Percentiles rank a stretch among this genome's conserved stretches.
phyloP scores from a whole-genome alignment of 805 yeast species.

The Ogataea salicorniae region DNA sequence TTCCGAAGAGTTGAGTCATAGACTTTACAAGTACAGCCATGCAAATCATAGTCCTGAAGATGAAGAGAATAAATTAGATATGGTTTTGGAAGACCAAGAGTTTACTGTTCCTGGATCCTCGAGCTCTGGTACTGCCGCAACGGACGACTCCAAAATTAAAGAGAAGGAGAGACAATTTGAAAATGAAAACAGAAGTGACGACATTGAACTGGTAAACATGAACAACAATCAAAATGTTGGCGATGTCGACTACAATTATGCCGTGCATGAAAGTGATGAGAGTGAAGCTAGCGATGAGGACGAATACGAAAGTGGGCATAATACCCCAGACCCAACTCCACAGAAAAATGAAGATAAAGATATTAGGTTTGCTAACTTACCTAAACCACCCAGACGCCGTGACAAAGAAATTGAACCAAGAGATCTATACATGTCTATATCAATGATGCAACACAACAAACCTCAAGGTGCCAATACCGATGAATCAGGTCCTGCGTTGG shows the following conservation, averaged over 20 bases:
- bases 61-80: conserved; percentile 13
- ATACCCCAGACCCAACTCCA: background rate
- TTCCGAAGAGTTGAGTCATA: conserved; percentile 24
- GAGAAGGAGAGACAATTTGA: conserved; percentile 1
- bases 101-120: conserved; percentile 13
- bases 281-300: conserved; percentile 18
- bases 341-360: conserved; percentile 20
- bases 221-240: conserved; percentile 1
- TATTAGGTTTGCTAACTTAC: conserved; percentile 57
- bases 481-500: conserved; percentile 73
- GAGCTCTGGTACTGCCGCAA: conserved; percentile 14
- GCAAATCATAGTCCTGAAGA: conserved; percentile 2
- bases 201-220: conserved; percentile 9
- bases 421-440: conserved; percentile 79
- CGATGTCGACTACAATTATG: conserved; percentile 11
- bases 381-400: conserved; percentile 42
- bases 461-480: conserved; percentile 31
- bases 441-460: conserved; percentile 62
- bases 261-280: conserved; percentile 34
- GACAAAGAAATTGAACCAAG: conserved; percentile 62
- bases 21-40: conserved; percentile 17
- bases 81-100: conserved; percentile 14
- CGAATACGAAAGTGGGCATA: background rate
- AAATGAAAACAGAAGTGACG: conserved; percentile 4
- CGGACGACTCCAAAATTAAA: conserved; percentile 5